phyloP scores from a whole-genome alignment of 306 rosid species.

The Vicia sativa region DNA sequence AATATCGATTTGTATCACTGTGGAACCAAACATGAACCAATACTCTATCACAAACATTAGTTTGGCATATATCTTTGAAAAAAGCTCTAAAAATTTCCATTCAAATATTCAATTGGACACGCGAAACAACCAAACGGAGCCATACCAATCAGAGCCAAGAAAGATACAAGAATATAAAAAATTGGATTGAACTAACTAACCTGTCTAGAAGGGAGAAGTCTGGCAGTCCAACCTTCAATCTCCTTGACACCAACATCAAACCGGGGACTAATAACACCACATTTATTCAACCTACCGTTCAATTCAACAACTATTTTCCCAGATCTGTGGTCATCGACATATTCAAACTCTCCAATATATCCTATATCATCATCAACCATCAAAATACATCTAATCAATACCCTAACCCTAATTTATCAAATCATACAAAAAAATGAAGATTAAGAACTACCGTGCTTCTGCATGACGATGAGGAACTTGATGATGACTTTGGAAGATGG shows the following conservation, averaged over 20 bases:
- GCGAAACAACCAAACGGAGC: neutral
- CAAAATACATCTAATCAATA: neutral
- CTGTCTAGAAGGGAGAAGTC: constrained; percentile 14
- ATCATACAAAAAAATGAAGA: no score
- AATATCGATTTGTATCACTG: no score
- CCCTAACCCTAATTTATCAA: neutral
- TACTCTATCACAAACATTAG: no score
- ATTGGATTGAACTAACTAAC: neutral
- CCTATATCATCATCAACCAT: neutral
- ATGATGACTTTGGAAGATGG: constrained; percentile 9
- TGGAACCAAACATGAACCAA: no score
- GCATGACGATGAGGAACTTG: constrained; percentile 9
- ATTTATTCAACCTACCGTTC: constrained; percentile 12
- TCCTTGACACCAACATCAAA: constrained; percentile 3
- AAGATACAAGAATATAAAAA: neutral
- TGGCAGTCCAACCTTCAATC: constrained; percentile 13
- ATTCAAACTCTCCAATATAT: constrained; percentile 1
- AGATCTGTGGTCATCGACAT: constrained; percentile 14
- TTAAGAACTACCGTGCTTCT: neutral
- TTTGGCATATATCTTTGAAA: neutral
- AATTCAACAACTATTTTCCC: constrained; percentile 6
- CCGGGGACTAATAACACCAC: constrained; percentile 16
- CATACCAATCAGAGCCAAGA: no score
- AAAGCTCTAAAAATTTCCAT: neutral
- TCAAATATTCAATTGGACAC: neutral